These are phyloP conservation scores for Trametes maxima DNA, from an alignment of 768 basidiomycete species.

Conservation along the genomic window DNA sequence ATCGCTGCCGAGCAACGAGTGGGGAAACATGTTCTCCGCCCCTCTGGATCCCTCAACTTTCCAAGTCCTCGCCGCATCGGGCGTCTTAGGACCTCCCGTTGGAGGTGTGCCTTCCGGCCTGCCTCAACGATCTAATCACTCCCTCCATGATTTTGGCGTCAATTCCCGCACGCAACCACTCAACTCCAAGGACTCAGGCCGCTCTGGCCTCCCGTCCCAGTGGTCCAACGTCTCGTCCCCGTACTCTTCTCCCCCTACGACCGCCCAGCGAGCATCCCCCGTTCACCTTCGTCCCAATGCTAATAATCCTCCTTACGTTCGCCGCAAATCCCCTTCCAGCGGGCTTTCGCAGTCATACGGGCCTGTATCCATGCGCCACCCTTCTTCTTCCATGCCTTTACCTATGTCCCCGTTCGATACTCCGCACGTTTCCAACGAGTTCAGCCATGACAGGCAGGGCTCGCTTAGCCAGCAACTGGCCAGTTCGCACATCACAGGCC, in stretches of 20 bases:
- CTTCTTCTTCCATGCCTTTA: conserved; percentile 23
- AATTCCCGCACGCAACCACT: conserved; percentile 20
- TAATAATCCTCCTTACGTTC: conserved; percentile 25
- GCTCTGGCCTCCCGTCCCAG: conserved; percentile 13
- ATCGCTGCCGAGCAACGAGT: conserved; percentile 42
- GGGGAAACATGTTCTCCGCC: conserved; percentile 61
- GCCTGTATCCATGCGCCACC: conserved; percentile 23
- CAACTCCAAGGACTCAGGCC: conserved; percentile 26
- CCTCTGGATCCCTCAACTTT: conserved; percentile 64
- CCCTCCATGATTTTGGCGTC: conserved; percentile 30
- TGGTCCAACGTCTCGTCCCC: conserved; percentile 32
- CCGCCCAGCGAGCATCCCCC: conserved; percentile 63
- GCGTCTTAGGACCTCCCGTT: conserved; percentile 49
- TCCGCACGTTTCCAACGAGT: conserved; percentile 19
- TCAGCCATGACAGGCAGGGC: conserved; percentile 25
- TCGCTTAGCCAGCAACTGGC: conserved; percentile 25
- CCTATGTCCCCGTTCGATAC: conserved; percentile 22
- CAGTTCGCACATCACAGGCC: conserved; percentile 14
- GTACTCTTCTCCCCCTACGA: conserved; percentile 27
- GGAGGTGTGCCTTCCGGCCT: conserved; percentile 41
- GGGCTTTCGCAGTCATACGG: conserved; percentile 39
- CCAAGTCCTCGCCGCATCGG: conserved; percentile 62
- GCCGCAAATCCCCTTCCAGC: conserved; percentile 35
- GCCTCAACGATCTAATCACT: conserved; percentile 40
- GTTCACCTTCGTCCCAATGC: conserved; percentile 48